Evolutionary conservation across 2,329 filamentous ascomycete genomes (phyloP), one percentile per base, ranked within the genome.

Genomic region (Alternaria brassicicola): DNA sequence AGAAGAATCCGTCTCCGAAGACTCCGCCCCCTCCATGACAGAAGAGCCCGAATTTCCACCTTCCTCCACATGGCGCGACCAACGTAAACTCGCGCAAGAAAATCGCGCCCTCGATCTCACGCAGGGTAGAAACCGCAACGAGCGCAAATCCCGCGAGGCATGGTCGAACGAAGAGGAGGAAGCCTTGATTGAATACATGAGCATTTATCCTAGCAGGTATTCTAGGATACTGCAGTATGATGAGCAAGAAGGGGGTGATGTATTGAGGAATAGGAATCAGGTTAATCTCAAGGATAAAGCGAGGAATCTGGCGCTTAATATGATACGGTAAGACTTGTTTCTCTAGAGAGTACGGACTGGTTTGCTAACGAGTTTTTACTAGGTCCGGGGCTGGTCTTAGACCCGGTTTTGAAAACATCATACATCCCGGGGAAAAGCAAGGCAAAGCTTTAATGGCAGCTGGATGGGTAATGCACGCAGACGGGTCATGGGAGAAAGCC

Each of bases 241-340:
- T 47, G 33, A 43, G 6, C 17, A 39, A 4, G 61, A 38, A 6
- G 61, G 58, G 2, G 63, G 64, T 0, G 31, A 53, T 10, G 71
- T 71, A 9, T 52, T 77, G 19, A 66, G 75, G 10, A 63, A 71
- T 4, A 78, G 85, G 2, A 77, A 72, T 6, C 83, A 87, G 58
- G 83, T 85, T 3, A 82, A 85, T 42, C 59, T 87, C 7, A 81
- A 81, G 61, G 79, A 81, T 43, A 81, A 81, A 59, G 78, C 72
- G 12, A 67, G 77, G 47, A 79, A 73, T 41, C 76, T 81, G 69
- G 76, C 78, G 10, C 57, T 74, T 6, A 72, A 67, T 38, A 78
- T 73, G 72, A 71, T 79, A 30, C 76, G 75, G 79, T 80, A 67
- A 63, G 76, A 2, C 26, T 9, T 15, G 3, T 6, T 12, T n/a